phyloP scores from a whole-genome alignment of 139 green algal genomes.

The Tetratostichococcus sp. region DNA sequence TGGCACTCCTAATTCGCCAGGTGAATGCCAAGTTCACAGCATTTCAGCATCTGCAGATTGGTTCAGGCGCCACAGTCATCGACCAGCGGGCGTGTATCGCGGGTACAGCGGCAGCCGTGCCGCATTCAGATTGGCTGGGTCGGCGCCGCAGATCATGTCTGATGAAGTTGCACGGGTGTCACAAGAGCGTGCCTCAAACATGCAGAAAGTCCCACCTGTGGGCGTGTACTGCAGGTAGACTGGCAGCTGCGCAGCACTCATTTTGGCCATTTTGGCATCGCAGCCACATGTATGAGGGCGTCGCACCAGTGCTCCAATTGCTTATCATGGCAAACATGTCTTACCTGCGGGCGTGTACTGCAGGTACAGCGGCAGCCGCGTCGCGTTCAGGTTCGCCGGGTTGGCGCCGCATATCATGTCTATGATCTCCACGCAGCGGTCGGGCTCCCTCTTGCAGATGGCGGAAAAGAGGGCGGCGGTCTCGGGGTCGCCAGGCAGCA shows the following conservation, averaged over 20 bases:
- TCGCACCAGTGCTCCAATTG: too few relatives aligned
- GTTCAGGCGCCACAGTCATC: neutral
- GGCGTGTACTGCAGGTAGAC: too few relatives aligned
- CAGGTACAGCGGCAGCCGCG: constrained; percentile 35
- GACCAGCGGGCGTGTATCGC: constrained; percentile 37
- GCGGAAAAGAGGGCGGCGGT: constrained; percentile 23
- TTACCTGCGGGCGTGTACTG: constrained; percentile 37
- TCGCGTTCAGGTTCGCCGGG: constrained; percentile 46
- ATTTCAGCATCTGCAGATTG: too few relatives aligned
- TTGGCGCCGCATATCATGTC: constrained; percentile 49
- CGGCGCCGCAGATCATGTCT: constrained; percentile 47
- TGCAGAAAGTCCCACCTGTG: too few relatives aligned
- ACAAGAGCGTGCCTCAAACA: too few relatives aligned
- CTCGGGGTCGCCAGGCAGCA: constrained; percentile 36
- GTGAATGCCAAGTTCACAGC: too few relatives aligned
- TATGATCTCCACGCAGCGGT: constrained; percentile 40
- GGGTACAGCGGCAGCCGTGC: constrained; percentile 34
- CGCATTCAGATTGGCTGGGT: constrained; percentile 50
- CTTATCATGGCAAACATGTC: too few relatives aligned
- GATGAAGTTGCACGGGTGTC: too few relatives aligned
- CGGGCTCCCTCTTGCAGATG: constrained; percentile 26
- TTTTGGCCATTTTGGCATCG: too few relatives aligned
- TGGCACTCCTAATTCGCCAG: too few relatives aligned
- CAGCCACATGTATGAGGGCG: too few relatives aligned
- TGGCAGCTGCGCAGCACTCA: too few relatives aligned